Conservation (phyloP, 352 stramenopile species). For the Globisporangium takayamanum region DNA sequence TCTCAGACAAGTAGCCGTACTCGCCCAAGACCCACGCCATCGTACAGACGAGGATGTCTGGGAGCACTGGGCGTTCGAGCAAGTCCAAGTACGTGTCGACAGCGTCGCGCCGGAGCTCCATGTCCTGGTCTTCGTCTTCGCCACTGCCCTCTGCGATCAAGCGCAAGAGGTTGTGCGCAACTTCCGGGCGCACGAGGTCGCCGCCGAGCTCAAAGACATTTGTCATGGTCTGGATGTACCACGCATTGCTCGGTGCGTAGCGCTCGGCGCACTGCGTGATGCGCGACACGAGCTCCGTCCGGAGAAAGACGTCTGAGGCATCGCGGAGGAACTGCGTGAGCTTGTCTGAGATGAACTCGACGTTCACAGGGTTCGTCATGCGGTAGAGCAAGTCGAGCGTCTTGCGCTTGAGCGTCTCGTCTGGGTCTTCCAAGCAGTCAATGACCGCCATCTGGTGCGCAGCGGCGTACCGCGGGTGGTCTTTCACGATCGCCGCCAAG, state of each 20-base stretch:
- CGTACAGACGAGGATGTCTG: slow-evolving; percentile 95
- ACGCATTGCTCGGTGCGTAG: slow-evolving; percentile 95
- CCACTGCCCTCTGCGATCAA: slow-evolving; percentile 97
- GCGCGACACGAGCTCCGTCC: slow-evolving; percentile 94
- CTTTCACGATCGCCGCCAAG: slow-evolving; percentile 97
- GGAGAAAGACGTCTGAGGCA: slow-evolving; percentile 97
- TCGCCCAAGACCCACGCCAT: slow-evolving; percentile 99
- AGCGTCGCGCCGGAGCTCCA: slow-evolving; percentile 94
- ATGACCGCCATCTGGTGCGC: slow-evolving; percentile 99
- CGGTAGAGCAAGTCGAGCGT: slow-evolving; percentile 94
- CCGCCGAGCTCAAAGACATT: slow-evolving; percentile 94
- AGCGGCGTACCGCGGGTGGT: slow-evolving; percentile 94
- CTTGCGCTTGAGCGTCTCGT: slow-evolving; percentile 99
- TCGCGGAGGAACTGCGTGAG: slow-evolving; percentile 94
- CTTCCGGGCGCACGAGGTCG: slow-evolving; percentile 95
- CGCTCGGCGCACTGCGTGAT: slow-evolving; percentile 98
- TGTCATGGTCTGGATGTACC: slow-evolving; percentile 99
- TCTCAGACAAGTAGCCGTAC: slow-evolving; percentile 96
- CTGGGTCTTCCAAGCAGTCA: slow-evolving; percentile 98
- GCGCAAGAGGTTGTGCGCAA: slow-evolving; percentile 97
- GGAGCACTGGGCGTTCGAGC: slow-evolving; percentile 92
- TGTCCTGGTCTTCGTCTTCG: slow-evolving; percentile 95
- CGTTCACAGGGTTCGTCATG: slow-evolving; percentile 99
- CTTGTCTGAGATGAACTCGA: slow-evolving; percentile 99
- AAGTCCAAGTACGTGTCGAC: slow-evolving; percentile 97